phyloP scores from a whole-genome alignment of 495 filamentous ascomycete species.

The Trichoderma reesei region DNA sequence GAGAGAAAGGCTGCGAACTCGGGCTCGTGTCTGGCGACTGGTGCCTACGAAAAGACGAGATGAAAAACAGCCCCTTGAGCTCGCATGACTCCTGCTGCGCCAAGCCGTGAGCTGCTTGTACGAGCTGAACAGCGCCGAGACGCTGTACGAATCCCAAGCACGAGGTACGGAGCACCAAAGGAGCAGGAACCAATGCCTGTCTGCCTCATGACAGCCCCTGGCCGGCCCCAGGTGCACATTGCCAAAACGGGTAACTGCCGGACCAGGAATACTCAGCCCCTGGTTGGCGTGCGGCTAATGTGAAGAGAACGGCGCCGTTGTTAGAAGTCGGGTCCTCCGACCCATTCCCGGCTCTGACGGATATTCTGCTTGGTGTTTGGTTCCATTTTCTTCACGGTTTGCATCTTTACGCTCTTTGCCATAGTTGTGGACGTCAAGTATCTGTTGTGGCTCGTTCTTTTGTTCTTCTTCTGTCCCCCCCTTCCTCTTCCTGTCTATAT shows the following conservation, averaged over 20 bases:
- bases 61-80: background rate
- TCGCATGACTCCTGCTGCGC: background rate
- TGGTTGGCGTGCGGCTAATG: background rate
- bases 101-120: background rate
- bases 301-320: background rate
- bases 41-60: background rate
- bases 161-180: background rate
- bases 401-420: background rate
- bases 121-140: too few species aligned
- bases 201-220: slow-evolving; percentile 4
- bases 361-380: background rate
- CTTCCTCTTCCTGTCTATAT: too few species aligned
- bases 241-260: slow-evolving; percentile 1
- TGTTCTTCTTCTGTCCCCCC: too few species aligned
- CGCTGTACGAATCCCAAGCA: background rate
- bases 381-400: background rate
- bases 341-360: background rate
- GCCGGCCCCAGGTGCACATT: background rate
- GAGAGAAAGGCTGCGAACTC: background rate
- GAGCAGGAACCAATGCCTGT: background rate
- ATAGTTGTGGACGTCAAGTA: background rate
- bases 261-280: background rate
- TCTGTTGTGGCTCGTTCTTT: too few species aligned
- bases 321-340: background rate
- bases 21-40: background rate